These are phyloP conservation scores for Thermomyces lanuginosus DNA, from an alignment of 2,329 filamentous ascomycete genomes.

Conservation along the genomic window DNA sequence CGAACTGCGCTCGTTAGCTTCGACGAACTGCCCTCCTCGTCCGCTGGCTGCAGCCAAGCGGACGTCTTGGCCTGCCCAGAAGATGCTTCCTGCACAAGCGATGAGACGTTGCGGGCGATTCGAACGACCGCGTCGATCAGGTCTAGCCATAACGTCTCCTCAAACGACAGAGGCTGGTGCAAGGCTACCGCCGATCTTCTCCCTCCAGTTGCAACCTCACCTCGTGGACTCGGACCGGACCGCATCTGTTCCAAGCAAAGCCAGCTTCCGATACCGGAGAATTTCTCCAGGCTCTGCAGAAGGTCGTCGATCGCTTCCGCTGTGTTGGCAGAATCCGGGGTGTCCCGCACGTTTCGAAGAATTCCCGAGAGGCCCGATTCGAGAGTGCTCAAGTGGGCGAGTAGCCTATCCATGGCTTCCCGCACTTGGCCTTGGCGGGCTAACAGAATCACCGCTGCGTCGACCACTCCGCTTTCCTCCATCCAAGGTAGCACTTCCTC, in stretches of 20 bases:
- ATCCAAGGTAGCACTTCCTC: conserved; percentile 71
- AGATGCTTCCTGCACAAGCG: conserved; percentile 26
- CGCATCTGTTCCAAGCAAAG: conserved; percentile 76
- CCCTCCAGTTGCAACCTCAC: conserved; percentile 17
- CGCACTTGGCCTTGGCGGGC: conserved; percentile 71
- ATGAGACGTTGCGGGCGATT: conserved; percentile 48
- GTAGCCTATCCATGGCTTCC: conserved; percentile 68
- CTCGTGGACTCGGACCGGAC: conserved; percentile 20
- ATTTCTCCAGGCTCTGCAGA: conserved; percentile 67
- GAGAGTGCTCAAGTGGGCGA: conserved; percentile 63
- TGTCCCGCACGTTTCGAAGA: conserved; percentile 43
- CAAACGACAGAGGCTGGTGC: conserved; percentile 40
- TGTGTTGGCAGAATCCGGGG: conserved; percentile 40
- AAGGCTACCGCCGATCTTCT: conserved; percentile 28
- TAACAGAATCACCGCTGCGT: conserved; percentile 83
- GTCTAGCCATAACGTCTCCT: conserved; percentile 51
- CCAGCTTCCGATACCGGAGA: conserved; percentile 87
- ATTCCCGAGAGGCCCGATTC: conserved; percentile 64
- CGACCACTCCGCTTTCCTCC: conserved; percentile 76
- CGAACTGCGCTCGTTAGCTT: conserved; percentile 56
- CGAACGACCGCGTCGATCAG: conserved; percentile 46
- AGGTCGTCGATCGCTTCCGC: conserved; percentile 57
- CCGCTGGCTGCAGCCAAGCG: conserved; percentile 6
- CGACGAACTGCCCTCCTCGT: conserved; percentile 43
- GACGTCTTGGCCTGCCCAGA: conserved; percentile 1